Percentiles rank a stretch among this genome's conserved stretches.
Evolutionary conservation across 208 protist genomes (phyloP).

Genomic region (Lotmaria passim): DNA sequence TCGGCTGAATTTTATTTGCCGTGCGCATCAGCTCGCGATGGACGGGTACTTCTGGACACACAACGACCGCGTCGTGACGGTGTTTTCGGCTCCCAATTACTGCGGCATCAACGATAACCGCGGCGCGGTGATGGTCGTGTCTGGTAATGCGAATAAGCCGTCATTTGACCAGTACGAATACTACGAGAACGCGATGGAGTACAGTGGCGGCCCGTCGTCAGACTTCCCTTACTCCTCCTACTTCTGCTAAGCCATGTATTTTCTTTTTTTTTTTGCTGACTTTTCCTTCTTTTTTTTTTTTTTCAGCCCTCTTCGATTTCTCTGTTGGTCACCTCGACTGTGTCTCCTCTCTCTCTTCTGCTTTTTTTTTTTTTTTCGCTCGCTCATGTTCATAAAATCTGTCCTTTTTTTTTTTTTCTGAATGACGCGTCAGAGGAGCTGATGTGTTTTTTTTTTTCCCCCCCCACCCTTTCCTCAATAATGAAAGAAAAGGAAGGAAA

Average conservation of each 20-base stretch:
- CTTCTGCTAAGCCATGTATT: conserved; percentile 15
- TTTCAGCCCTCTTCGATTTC: background rate
- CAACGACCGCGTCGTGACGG: conserved; percentile 55
- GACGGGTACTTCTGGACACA: conserved; percentile 84
- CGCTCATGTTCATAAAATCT: too few relatives aligned
- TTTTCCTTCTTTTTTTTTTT: too few relatives aligned
- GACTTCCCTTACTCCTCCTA: conserved; percentile 32
- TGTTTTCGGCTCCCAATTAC: conserved; percentile 85
- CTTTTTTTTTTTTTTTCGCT: too few relatives aligned
- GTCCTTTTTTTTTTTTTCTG: too few relatives aligned
- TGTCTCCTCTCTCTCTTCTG: too few relatives aligned
- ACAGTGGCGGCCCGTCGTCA: conserved; percentile 4
- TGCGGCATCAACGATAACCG: conserved; percentile 74
- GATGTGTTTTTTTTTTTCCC: too few relatives aligned
- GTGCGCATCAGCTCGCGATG: conserved; percentile 93
- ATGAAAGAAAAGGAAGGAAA: too few relatives aligned
- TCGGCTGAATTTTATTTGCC: conserved; percentile 96
- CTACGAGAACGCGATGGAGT: conserved; percentile 12
- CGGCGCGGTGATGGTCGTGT: conserved; percentile 70
- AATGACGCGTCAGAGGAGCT: too few relatives aligned
- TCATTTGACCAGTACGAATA: conserved; percentile 64
- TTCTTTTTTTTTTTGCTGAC: too few relatives aligned
- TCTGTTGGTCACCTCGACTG: too few relatives aligned
- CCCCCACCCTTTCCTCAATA: too few relatives aligned
- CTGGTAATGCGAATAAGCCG: conserved; percentile 23